Percentiles rank a stretch among this genome's conserved stretches.
phyloP scores from a whole-genome alignment of 2,329 filamentous ascomycete species.

The Fonsecaea erecta region DNA sequence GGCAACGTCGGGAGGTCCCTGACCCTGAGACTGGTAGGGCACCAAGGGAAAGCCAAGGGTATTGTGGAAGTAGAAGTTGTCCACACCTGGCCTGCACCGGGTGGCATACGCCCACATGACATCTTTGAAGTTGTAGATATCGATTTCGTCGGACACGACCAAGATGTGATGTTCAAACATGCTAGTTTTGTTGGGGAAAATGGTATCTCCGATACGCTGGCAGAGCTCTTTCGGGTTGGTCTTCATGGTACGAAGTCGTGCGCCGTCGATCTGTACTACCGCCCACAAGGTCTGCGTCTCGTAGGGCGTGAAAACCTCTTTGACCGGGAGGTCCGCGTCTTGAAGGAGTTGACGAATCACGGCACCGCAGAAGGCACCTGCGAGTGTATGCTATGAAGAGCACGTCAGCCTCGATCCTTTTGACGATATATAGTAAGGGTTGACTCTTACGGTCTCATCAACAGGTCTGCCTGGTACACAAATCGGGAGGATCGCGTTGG shows the following conservation, averaged over 20 bases:
- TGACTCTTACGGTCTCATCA: not conserved
- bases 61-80: constrained; percentile 55
- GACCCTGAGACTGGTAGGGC: constrained; percentile 55
- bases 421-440: not conserved
- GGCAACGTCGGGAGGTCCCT: constrained; percentile 40
- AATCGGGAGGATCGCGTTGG: not conserved
- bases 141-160: constrained; percentile 55
- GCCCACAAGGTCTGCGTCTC: constrained; percentile 56
- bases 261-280: constrained; percentile 59
- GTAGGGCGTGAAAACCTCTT: constrained; percentile 39
- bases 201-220: constrained; percentile 49
- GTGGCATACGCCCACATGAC: constrained; percentile 58
- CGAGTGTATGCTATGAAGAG: not conserved
- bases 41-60: constrained; percentile 51
- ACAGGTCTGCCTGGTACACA: not conserved
- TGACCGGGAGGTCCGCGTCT: constrained; percentile 1
- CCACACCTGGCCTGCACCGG: constrained; percentile 51
- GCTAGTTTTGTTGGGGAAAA: constrained; percentile 60
- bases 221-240: constrained; percentile 44
- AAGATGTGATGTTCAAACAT: constrained; percentile 52
- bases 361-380: constrained; percentile 43
- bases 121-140: constrained; percentile 54
- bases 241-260: constrained; percentile 60
- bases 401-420: not conserved
- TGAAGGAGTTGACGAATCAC: constrained; percentile 4